Percentiles rank a stretch among this genome's conserved stretches.
These are phyloP conservation scores for Xylaria nigripes DNA, from an alignment of 495 filamentous ascomycete species.

Conservation along the genomic window DNA sequence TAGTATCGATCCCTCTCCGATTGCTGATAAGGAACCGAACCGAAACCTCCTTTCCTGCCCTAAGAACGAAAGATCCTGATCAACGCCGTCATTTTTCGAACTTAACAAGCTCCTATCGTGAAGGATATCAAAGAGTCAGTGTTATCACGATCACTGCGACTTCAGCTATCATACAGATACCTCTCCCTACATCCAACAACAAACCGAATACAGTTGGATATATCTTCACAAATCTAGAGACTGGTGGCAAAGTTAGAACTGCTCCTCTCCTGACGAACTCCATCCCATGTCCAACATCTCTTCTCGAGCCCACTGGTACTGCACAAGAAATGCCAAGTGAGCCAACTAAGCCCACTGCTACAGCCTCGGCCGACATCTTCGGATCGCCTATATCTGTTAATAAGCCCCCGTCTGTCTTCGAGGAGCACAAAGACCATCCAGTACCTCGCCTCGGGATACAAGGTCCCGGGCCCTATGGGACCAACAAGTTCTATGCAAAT, in stretches of 20 bases:
- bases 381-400: slow-evolving; percentile 52
- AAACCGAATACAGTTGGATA: slow-evolving; percentile 27
- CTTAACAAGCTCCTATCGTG: slow-evolving; percentile 9
- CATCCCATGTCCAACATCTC: slow-evolving; percentile 2
- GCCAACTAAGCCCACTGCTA: slow-evolving; percentile 11
- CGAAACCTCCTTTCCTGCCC: background rate
- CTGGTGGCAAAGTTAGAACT: background rate
- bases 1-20: slow-evolving; percentile 11
- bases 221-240: slow-evolving; percentile 3
- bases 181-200: slow-evolving; percentile 13
- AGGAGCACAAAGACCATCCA: slow-evolving; percentile 38
- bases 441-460: slow-evolving; percentile 32
- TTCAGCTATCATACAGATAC: slow-evolving; percentile 6
- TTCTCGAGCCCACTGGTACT: background rate
- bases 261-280: slow-evolving; percentile 8
- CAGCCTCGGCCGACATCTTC: slow-evolving; percentile 36
- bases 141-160: slow-evolving; percentile 8
- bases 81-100: background rate
- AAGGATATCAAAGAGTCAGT: slow-evolving; percentile 10
- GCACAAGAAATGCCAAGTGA: slow-evolving; percentile 5
- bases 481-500: slow-evolving; percentile 92
- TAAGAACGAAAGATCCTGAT: slow-evolving; percentile 1
- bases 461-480: slow-evolving; percentile 51
- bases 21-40: background rate
- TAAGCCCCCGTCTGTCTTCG: slow-evolving; percentile 47